Conservation (phyloP, 2,329 filamentous ascomycete genomes). For the Colletotrichum salicis region DNA sequence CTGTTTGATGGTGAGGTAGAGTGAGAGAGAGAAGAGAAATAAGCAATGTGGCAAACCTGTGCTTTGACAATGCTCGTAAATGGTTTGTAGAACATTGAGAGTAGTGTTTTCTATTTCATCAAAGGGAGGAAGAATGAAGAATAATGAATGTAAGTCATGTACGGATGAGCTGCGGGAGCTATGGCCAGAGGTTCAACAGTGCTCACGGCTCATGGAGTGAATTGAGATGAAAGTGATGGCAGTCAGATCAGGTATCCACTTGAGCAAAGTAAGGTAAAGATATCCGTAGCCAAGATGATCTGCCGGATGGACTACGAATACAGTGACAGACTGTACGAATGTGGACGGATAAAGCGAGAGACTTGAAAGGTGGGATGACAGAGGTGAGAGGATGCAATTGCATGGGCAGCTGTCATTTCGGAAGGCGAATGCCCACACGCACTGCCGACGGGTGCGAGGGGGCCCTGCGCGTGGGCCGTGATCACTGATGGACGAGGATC, state of each 20-base stretch:
- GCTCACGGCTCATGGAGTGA: background rate
- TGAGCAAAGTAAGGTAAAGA: background rate
- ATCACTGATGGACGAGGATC: background rate
- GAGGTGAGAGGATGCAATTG: background rate
- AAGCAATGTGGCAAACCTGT: background rate
- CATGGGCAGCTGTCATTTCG: background rate
- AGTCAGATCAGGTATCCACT: background rate
- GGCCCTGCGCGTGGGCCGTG: too few species aligned
- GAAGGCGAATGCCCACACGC: constrained; percentile 2
- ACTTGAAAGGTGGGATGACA: background rate
- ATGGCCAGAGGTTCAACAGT: background rate
- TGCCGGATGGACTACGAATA: background rate
- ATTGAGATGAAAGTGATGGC: background rate
- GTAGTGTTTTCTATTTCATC: background rate
- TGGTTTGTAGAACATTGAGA: background rate
- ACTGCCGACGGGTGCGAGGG: constrained; percentile 4
- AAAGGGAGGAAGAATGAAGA: background rate
- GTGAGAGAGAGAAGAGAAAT: background rate
- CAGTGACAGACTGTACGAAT: too few species aligned
- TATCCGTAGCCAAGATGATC: background rate
- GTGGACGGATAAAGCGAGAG: background rate
- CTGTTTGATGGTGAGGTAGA: background rate
- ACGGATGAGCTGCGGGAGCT: background rate
- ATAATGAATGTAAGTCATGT: background rate
- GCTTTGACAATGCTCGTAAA: background rate